Evolutionary conservation across 352 stramenopile genomes (phyloP).

Genomic region (Phytophthora colocasiae): DNA sequence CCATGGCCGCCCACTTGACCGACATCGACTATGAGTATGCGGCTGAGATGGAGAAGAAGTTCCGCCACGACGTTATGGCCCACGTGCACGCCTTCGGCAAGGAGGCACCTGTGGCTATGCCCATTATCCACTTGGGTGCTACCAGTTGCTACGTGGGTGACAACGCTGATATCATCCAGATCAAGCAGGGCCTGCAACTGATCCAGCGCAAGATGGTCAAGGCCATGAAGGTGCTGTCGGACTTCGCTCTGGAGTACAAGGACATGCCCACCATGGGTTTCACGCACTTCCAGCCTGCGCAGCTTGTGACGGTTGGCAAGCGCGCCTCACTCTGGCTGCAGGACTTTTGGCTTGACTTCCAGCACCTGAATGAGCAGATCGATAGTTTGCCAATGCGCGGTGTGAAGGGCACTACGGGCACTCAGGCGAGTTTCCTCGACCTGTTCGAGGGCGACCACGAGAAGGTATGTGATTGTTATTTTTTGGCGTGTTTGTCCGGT

Average conservation of each 20-base stretch:
- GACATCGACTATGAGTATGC: constrained; percentile 99
- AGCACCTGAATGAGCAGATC: constrained; percentile 96
- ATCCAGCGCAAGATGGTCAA: constrained; percentile 98
- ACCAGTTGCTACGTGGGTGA: constrained; percentile 99
- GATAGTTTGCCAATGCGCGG: constrained; percentile 96
- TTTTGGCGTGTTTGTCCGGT: constrained; percentile 11
- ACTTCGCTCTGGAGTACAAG: constrained; percentile 96
- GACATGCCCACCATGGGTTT: constrained; percentile 98
- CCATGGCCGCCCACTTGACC: constrained; percentile 96
- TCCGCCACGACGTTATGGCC: constrained; percentile 99
- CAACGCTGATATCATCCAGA: constrained; percentile 99
- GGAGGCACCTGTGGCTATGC: constrained; percentile 95
- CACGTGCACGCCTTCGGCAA: constrained; percentile 99
- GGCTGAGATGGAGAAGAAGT: constrained; percentile 97
- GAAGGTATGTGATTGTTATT: constrained; percentile 69
- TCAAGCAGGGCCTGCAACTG: constrained; percentile 96
- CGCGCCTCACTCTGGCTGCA: constrained; percentile 98
- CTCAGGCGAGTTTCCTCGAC: constrained; percentile 98
- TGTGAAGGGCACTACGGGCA: constrained; percentile 99
- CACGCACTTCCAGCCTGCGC: constrained; percentile 99
- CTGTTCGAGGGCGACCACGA: constrained; percentile 99
- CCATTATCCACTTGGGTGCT: constrained; percentile 99
- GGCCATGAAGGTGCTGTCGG: constrained; percentile 94
- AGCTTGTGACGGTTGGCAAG: constrained; percentile 99
- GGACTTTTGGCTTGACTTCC: constrained; percentile 97